These are phyloP conservation scores for Zea luxurians DNA, from an alignment of 176 grass and related monocot genomes.

Conservation along the genomic window DNA sequence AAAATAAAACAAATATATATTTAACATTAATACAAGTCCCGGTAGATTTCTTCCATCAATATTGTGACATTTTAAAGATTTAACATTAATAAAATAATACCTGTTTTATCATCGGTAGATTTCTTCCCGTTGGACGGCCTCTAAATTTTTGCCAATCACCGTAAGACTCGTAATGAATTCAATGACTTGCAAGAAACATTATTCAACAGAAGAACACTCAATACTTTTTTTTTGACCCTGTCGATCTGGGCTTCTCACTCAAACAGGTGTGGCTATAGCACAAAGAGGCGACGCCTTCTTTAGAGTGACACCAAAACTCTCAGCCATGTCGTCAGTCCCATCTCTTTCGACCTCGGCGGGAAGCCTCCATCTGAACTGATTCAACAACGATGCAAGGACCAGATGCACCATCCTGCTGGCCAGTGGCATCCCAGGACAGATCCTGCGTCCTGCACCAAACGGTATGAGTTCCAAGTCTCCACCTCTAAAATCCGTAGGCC, in stretches of 20 bases:
- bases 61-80: no score
- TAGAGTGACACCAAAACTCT: slow-evolving; percentile 41
- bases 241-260: neutral
- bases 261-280: slow-evolving; percentile 36
- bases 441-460: slow-evolving; percentile 36
- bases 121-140: no score
- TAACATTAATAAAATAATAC: no score
- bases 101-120: no score
- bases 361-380: slow-evolving; percentile 37
- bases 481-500: neutral
- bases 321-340: slow-evolving; percentile 38
- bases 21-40: no score
- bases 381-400: slow-evolving; percentile 37
- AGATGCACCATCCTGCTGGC: slow-evolving; percentile 45
- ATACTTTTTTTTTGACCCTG: neutral
- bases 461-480: slow-evolving; percentile 40
- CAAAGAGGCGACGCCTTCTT: slow-evolving; percentile 30
- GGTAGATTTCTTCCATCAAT: no score
- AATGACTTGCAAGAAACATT: neutral
- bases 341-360: slow-evolving; percentile 2
- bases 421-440: slow-evolving; percentile 52
- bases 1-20: no score
- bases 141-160: no score
- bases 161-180: neutral
- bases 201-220: neutral